Evolutionary conservation across 2,329 filamentous ascomycete genomes (phyloP), one percentile per base, ranked within the genome.

Genomic region (Cordyceps cicadae): DNA sequence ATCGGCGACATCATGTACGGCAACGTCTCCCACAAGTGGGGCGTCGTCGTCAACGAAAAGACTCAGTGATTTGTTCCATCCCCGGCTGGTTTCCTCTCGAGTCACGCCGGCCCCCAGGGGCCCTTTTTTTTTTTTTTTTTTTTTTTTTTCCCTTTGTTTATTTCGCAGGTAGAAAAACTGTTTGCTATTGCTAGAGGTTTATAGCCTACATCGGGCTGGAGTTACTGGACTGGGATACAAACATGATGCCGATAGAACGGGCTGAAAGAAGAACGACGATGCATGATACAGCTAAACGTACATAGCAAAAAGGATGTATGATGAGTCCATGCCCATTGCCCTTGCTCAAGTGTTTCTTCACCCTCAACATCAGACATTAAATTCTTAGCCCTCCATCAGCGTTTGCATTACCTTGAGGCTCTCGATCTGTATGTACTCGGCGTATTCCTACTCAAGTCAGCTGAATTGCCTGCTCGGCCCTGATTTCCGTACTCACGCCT

Each of bases 1-100:
- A 76, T 92, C 64, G 77, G 79, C 64, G 84, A 87, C 65, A 89
- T 92, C 74, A 90, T 90, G 86, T 91, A 87, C 71, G 88, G 88
- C 63, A 81, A 81, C 62, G 83, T 81, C 68, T 69, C 86, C 62
- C 87, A 91, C 70, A 76, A 82, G 53, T 92, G 88, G 87, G 86
- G 82, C 41, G 81, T 89, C 60, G 79, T 88, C 41, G 79, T 92
- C 41, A 76, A 83, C 57, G 85, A 89, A 72, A 81, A 85, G 68
- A 67, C 39, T 17, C 50, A 60, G 69, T 75, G 72, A 68, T 11
- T 19, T 29, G 17, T n/a, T 50, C 24, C 24, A 2, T 4, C 24
- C 24, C 24, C 4, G 24, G 26, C 53, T 19, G 39, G 54, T 48
- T n/a, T 29, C 7, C 29, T 29, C 29, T 29, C 29, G 29, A 29